Percentiles rank a stretch among this genome's conserved stretches.
Evolutionary conservation across 1,284 basidiomycete species (phyloP).

Genomic region (Spongiforma sp.): DNA sequence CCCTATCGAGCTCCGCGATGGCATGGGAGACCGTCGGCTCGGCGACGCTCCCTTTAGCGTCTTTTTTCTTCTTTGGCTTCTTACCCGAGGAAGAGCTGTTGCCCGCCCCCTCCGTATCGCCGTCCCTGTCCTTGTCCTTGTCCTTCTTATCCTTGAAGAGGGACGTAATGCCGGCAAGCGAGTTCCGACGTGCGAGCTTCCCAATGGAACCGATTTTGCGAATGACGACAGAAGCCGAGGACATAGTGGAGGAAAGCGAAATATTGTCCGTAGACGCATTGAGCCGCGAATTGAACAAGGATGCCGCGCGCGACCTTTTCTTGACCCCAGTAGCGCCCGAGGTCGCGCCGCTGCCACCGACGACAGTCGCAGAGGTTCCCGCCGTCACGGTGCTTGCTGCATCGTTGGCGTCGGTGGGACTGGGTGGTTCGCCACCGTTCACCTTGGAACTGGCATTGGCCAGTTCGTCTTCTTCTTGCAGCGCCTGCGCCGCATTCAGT

Average conservation of each 20-base stretch:
- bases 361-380: conserved; percentile 13
- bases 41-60: conserved; percentile 67
- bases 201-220: conserved; percentile 95
- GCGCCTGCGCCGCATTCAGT: conserved; percentile 60
- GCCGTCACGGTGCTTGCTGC: conserved; percentile 34
- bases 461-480: conserved; percentile 64
- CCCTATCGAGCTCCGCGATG: conserved; percentile 84
- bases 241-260: conserved; percentile 95
- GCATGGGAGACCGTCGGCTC: conserved; percentile 84
- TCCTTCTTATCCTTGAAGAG: conserved; percentile 92
- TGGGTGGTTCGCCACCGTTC: conserved; percentile 24
- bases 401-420: conserved; percentile 32
- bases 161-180: conserved; percentile 91
- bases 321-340: conserved; percentile 51
- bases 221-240: conserved; percentile 96
- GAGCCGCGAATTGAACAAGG: conserved; percentile 87
- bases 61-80: conserved; percentile 54
- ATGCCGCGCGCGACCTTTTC: conserved; percentile 72
- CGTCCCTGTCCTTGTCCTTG: conserved; percentile 55
- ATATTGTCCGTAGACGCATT: conserved; percentile 98
- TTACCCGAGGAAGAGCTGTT: conserved; percentile 46
- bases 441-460: conserved; percentile 34
- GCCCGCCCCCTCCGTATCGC: conserved; percentile 49
- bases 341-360: conserved; percentile 24
- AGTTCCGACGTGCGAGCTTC: conserved; percentile 89